Conservation (phyloP, 2,329 filamentous ascomycete genomes). For the Epichloe hybrida region DNA sequence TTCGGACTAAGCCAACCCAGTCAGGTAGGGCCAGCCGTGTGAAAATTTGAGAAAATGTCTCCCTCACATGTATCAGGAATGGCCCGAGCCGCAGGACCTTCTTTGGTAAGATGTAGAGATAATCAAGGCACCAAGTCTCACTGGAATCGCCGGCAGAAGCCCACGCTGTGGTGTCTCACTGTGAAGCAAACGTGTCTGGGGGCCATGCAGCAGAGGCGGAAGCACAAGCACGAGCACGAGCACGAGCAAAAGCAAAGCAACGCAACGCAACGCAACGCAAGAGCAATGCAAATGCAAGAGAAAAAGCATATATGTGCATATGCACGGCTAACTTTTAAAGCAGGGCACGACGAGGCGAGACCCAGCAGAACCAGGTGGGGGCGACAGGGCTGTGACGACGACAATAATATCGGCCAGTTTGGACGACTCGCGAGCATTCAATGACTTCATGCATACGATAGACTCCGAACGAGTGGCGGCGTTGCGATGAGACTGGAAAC, state of each 20-base stretch:
- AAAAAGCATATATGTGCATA: conserved; percentile 1
- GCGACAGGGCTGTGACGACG: not conserved
- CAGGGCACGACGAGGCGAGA: conserved; percentile 6
- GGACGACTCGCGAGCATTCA: not conserved
- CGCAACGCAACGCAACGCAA: not conserved
- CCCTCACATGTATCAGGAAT: not conserved
- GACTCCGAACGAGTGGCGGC: too few species aligned
- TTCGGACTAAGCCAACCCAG: too few species aligned
- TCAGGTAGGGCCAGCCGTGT: not conserved
- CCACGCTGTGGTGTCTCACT: too few species aligned
- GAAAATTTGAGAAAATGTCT: not conserved
- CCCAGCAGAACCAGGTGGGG: not conserved
- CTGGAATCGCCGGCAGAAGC: too few species aligned
- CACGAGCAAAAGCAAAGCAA: not conserved
- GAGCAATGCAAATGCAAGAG: conserved; percentile 1
- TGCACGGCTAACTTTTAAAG: conserved; percentile 1
- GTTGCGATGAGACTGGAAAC: too few species aligned
- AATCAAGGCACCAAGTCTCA: too few species aligned
- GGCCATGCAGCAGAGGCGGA: not conserved
- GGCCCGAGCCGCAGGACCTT: not conserved
- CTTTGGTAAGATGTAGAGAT: not conserved
- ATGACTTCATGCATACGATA: too few species aligned
- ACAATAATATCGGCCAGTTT: not conserved
- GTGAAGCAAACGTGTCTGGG: not conserved
- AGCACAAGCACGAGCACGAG: not conserved